These are phyloP conservation scores for Platanthera guangdongensis DNA, from an alignment of 106 monocot species.

Conservation along the genomic window DNA sequence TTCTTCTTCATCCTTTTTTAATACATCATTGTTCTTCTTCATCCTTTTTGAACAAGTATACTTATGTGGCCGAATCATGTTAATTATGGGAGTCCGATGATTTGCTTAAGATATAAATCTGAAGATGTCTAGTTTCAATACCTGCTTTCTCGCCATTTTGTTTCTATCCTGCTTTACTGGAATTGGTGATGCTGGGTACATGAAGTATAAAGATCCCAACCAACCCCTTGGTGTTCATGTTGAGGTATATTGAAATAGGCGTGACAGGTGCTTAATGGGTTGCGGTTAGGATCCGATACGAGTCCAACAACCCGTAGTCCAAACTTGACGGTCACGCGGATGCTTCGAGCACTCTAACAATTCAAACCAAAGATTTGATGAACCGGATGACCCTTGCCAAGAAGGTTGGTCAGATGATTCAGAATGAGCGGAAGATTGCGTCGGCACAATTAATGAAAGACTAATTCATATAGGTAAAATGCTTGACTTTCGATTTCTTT, in stretches of 20 bases:
- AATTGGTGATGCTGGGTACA: constrained; percentile 14
- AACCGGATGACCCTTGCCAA: constrained; percentile 43
- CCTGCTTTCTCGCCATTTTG: constrained; percentile 6
- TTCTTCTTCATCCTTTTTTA: too few relatives aligned
- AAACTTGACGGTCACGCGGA: too few relatives aligned
- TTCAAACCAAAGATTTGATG: constrained; percentile 34
- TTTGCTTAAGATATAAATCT: background rate
- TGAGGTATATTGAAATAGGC: too few relatives aligned
- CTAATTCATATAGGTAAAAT: constrained; percentile 44
- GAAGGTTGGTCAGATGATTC: constrained; percentile 56
- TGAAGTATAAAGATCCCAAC: constrained; percentile 44
- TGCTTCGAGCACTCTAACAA: too few relatives aligned
- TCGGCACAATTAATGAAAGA: constrained; percentile 25
- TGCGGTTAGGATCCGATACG: too few relatives aligned
- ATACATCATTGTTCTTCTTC: background rate
- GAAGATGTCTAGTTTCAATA: background rate
- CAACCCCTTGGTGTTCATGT: constrained; percentile 22
- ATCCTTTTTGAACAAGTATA: background rate
- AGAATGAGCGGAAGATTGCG: constrained; percentile 38
- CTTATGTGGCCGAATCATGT: background rate
- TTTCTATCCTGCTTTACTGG: constrained; percentile 10
- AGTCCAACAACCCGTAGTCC: too few relatives aligned
- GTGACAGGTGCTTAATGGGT: too few relatives aligned
- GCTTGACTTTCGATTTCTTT: background rate
- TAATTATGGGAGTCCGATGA: background rate